phyloP scores from a whole-genome alignment of 441 rosid species.

The Sinapis alba region DNA sequence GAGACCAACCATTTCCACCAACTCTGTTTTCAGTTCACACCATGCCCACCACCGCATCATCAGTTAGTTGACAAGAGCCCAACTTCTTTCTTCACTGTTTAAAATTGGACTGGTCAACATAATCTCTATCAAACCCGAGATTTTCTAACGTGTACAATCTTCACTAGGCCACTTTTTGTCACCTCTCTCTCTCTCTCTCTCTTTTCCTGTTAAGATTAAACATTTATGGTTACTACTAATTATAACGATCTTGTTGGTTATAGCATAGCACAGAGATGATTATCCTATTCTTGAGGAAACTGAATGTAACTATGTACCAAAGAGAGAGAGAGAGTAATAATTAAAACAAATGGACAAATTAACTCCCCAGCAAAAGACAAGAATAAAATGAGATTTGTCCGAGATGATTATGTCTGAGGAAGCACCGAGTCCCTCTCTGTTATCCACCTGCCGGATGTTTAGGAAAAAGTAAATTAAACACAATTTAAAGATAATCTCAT shows the following conservation, averaged over 20 bases:
- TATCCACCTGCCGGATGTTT: conserved; percentile 43
- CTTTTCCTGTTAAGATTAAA: neutral
- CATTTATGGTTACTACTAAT: conserved; percentile 11
- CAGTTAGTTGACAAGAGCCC: conserved; percentile 31
- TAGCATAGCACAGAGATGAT: conserved; percentile 1
- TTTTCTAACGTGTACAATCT: conserved; percentile 30
- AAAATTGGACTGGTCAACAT: conserved; percentile 34
- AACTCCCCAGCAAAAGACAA: neutral
- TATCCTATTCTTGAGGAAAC: neutral
- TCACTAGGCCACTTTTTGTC: conserved; percentile 26
- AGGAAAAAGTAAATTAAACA: conserved; percentile 35
- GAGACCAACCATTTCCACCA: conserved; percentile 41
- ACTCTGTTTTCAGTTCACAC: conserved; percentile 38
- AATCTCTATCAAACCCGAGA: conserved; percentile 5
- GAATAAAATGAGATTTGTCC: neutral
- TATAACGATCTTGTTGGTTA: conserved; percentile 41
- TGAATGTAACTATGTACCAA: conserved; percentile 9
- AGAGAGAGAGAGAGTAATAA: neutral
- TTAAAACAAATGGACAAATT: neutral
- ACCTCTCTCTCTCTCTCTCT: neutral
- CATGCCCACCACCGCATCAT: conserved; percentile 35
- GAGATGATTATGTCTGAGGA: conserved; percentile 27
- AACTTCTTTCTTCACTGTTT: conserved; percentile 28
- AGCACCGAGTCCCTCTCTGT: conserved; percentile 33
- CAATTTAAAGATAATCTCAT: conserved; percentile 42